Conservation (phyloP, 805 yeast species). For the Hanseniaspora thailandica region DNA sequence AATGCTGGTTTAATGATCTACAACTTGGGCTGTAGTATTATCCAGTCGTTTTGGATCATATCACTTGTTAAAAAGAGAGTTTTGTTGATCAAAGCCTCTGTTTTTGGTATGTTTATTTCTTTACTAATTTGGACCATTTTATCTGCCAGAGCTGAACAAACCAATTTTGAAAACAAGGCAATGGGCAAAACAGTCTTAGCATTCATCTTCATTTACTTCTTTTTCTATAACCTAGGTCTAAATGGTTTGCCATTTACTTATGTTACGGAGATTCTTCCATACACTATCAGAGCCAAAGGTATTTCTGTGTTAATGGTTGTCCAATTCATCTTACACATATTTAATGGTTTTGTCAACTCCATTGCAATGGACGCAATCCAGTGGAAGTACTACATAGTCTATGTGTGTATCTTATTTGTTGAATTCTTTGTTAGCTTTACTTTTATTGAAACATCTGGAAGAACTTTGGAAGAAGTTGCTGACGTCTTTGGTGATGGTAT, state of each 20-base stretch:
- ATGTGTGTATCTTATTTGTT: constrained; percentile 25
- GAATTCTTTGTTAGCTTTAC: constrained; percentile 26
- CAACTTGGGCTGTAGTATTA: constrained; percentile 31
- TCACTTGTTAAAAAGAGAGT: constrained; percentile 30
- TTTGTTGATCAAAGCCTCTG: constrained; percentile 31
- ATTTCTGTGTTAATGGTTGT: constrained; percentile 20
- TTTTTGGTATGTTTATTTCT: constrained; percentile 29
- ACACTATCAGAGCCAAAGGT: constrained; percentile 27
- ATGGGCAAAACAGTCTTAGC: constrained; percentile 39
- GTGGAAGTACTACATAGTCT: constrained; percentile 31
- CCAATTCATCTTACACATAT: constrained; percentile 24
- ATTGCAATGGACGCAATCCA: constrained; percentile 30
- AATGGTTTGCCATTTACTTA: constrained; percentile 38
- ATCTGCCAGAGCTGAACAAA: constrained; percentile 37
- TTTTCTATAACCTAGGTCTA: constrained; percentile 33
- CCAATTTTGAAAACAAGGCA: constrained; percentile 31
- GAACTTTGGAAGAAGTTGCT: constrained; percentile 32
- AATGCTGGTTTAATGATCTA: constrained; percentile 41
- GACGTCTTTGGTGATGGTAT: constrained; percentile 27
- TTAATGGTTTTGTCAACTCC: constrained; percentile 30
- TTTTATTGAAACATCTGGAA: constrained; percentile 32
- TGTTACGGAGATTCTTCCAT: constrained; percentile 34
- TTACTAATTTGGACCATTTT: constrained; percentile 36
- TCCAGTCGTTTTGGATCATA: constrained; percentile 25
- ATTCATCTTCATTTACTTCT: constrained; percentile 39